Evolutionary conservation across 345 rosid species (phyloP), one percentile per base, ranked within the genome.

Genomic region (Bruguiera sexangula): DNA sequence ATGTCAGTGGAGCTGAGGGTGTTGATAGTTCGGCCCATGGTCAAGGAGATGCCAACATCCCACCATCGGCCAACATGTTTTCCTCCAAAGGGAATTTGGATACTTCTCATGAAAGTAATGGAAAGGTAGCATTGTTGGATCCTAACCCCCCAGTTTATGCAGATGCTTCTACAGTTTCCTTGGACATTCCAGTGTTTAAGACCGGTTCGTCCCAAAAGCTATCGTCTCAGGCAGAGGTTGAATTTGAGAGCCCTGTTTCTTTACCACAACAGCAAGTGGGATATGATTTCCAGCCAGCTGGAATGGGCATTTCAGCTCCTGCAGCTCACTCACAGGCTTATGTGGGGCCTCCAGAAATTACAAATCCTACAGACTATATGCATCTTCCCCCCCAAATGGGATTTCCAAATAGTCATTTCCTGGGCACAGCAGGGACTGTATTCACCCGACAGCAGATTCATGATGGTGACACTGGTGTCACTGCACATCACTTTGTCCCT

Each of bases 1-100:
- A 87, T 75, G 36, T 78, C 52, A 84, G 88, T 63, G 88, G 81
- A 21, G 71, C 69, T 2, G 90, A 84, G 68, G 85, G 66, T 67
- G 74, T 76, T 61, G 88, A 87, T 72, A 69, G 76, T 69, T 60
- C 62, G 24, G 73, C 71, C 65, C 54, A 71, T 53, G 78, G 80
- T 63, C 92, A 74, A 32, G 77, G 75, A 65, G 91, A 81, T 67
- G 62, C 57, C 32, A 29, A 37, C 61, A 76, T 78, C 53, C 61
- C 80, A 60, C 70, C 82, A 48, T 79, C 85, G 22, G 68, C 73
- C 34, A 71, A 70, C 71, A 19, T 72, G 62, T 55, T 80, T 9
- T 79, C 89, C 1, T 80, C 85, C 62, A 69, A 57, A 8, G 84
- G 68, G 66, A 76, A 71, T 76, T 65, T 66, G 3, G 67, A 64